Evolutionary conservation across 257 asterid genomes (phyloP), one percentile per base, ranked within the genome.

Genomic region (Phtheirospermum japonicum): DNA sequence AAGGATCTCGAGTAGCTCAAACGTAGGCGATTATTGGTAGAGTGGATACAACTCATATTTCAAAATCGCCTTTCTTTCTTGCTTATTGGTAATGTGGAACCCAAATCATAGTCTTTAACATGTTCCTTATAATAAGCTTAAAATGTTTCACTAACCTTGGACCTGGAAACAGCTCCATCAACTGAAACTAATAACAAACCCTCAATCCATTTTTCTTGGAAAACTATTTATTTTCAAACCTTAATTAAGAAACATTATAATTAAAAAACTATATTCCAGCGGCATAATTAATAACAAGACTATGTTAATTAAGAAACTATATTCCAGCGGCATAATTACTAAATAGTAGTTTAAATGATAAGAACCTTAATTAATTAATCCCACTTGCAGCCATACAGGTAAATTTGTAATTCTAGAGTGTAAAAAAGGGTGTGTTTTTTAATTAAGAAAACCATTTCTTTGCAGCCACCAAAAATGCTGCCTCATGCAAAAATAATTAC

Each of bases 31-130:
- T n/a, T n/a, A n/a, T n/a, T n/a, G n/a, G n/a, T n/a, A n/a, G n/a
- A n/a, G n/a, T n/a, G n/a, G n/a, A n/a, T n/a, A n/a, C n/a, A n/a
- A n/a, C n/a, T n/a, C n/a, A n/a, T n/a, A n/a, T n/a, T n/a, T n/a
- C n/a, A n/a, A n/a, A n/a, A n/a, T n/a, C n/a, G n/a, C n/a, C n/a
- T n/a, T n/a, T n/a, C n/a, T n/a, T n/a, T n/a, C n/a, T n/a, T 65
- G 94, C 51, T 86, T 95, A 33, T 86, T 90, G 28, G 28, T 23
- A 23, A 23, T 34, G 78, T 78, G 85, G 83, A 70, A 61, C 78
- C 83, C 77, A 76, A 73, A 76, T 77, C 82, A 80, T 64, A 61
- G 66, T 72, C 70, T 71, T 71, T 67, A 66, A 57, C 48, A 19
- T 56, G 45, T 52, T 67, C 82, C 83, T 65, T 75, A 50, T 61